Base-by-base conservation (phyloP, 495 filamentous ascomycete genomes). In the Aspergillus saccharolyticus region DNA sequence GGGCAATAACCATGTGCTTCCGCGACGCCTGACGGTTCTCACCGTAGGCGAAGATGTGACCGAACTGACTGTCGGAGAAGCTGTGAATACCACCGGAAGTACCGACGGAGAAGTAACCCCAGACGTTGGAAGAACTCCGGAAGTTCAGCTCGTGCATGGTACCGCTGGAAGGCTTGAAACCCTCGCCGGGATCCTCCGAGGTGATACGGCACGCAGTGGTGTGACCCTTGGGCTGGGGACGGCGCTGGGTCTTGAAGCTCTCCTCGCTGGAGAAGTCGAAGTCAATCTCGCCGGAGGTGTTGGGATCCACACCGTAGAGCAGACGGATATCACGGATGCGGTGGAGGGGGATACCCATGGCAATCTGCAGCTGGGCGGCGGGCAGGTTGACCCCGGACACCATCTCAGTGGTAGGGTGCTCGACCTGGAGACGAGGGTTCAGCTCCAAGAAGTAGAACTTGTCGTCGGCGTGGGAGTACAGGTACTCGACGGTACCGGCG, bases 101-200 rank as follows among this genome's bases (percentile, higher is more conserved):
- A 75, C 94, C 89, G 72, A 99, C 94, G 30, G 94, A 99, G 85
- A 99, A 99, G 75, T 99, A 99, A 80, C 94, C 94, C 94, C 94
- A 99, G 42, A 97, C 94, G 65, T 99, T 99, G 45, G 94, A 97
- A 64, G 92, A 96, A 78, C 86, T 91, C 57, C 94, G 83, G 86
- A 99, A 99, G 80, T 99, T 99, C 63, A 99, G 79, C 69, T 99
- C 94, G 77, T 97, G 94, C 86, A 99, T 94, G 57, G 90, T 96
- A 84, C 94, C 94, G 67, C 91, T 93, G 19, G 94, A 99, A 53
- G 94, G 94, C 81, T 99, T 99, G 84, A 99, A 99, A 28, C 94
- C 94, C 81, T 99, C 94, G 61, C 93, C 94, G 16, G 94, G 94
- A 72, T 99, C 94, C 75, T 99, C 94, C 1, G 95, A 99, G 24